Percentiles rank a stretch among this genome's conserved stretches.
Evolutionary conservation across 352 stramenopile species (phyloP).

Genomic region (Sclerospora graminicola): DNA sequence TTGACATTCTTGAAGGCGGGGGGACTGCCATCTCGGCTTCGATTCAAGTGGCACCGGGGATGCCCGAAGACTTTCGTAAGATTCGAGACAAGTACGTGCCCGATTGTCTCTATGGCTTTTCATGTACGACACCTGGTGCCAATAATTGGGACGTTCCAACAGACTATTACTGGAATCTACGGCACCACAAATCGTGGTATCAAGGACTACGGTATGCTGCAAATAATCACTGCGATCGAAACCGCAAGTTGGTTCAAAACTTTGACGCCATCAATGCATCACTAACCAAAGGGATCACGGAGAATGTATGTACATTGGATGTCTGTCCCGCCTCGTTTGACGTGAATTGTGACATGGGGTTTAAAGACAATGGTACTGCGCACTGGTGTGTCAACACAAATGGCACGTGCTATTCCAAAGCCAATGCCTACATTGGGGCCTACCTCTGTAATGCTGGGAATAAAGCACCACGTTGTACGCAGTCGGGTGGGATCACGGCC

Average conservation of each 20-base stretch:
- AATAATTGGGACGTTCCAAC: conserved; percentile 42
- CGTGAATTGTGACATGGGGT: conserved; percentile 30
- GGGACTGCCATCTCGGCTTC: conserved; percentile 81
- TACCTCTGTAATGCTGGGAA: conserved; percentile 43
- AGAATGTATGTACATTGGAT: conserved; percentile 34
- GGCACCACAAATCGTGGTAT: conserved; percentile 63
- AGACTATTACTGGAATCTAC: conserved; percentile 27
- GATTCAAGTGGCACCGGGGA: conserved; percentile 78
- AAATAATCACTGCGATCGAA: conserved; percentile 43
- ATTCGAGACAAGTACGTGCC: conserved; percentile 16
- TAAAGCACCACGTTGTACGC: conserved; percentile 14
- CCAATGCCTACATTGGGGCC: conserved; percentile 38
- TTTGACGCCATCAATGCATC: conserved; percentile 32
- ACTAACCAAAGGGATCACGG: conserved; percentile 32
- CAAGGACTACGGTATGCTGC: conserved; percentile 44
- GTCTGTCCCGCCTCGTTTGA: conserved; percentile 60
- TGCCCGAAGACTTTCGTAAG: conserved; percentile 41
- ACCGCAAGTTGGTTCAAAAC: conserved; percentile 21
- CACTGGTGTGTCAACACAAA: conserved; percentile 40
- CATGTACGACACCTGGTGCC: conserved; percentile 28
- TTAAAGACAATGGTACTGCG: conserved; percentile 24
- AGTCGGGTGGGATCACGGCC: conserved; percentile 16
- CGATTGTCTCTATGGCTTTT: conserved; percentile 36
- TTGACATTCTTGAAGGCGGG: conserved; percentile 91
- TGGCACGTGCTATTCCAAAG: conserved; percentile 34